Percentiles rank a stretch among this genome's conserved stretches.
Evolutionary conservation across 345 rosid species (phyloP).

Genomic region (Iberis pinnata): DNA sequence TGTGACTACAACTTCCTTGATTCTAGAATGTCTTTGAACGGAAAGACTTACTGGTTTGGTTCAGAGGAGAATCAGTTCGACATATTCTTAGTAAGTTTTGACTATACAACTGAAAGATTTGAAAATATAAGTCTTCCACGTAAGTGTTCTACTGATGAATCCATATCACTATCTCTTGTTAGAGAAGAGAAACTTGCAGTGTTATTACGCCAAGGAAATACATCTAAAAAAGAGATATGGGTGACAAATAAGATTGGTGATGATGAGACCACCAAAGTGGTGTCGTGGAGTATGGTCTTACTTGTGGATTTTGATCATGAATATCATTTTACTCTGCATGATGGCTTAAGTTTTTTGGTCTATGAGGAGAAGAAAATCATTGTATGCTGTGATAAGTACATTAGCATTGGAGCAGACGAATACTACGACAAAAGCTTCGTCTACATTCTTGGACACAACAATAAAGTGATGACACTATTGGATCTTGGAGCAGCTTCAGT

Average conservation of each 20-base stretch:
- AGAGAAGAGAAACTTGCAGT: background rate
- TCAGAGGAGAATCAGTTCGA: background rate
- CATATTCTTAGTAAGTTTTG: background rate
- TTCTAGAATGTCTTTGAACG: background rate
- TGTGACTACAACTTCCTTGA: background rate
- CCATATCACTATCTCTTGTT: background rate
- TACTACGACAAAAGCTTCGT: too few relatives aligned
- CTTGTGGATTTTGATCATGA: background rate
- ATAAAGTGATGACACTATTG: too few relatives aligned
- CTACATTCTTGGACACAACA: too few relatives aligned
- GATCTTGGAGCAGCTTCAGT: too few relatives aligned
- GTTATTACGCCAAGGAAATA: background rate
- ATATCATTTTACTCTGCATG: background rate
- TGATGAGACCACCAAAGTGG: background rate
- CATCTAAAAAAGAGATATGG: background rate
- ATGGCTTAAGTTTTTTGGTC: background rate
- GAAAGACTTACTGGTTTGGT: slow-evolving; percentile 5
- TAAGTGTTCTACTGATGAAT: background rate
- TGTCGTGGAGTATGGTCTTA: slow-evolving; percentile 8
- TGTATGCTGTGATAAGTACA: background rate
- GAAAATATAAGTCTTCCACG: background rate
- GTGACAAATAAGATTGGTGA: slow-evolving; percentile 4
- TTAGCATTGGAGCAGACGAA: too few relatives aligned
- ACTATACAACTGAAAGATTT: slow-evolving; percentile 3
- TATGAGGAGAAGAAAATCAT: slow-evolving; percentile 7